Base-by-base conservation (phyloP, 1,284 basidiomycete species). In the Butyriboletus regius region DNA sequence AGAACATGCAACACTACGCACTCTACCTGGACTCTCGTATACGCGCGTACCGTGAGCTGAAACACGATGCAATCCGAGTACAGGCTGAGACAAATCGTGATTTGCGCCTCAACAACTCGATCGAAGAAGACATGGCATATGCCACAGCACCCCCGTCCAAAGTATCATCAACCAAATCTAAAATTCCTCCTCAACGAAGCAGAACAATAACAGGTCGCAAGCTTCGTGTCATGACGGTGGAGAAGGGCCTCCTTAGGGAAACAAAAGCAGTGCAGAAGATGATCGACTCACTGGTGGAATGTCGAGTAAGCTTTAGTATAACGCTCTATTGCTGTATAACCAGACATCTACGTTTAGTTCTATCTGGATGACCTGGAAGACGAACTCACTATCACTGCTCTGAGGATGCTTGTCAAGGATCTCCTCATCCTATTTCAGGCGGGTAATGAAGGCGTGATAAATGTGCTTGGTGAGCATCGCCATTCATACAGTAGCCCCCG, bases 381-480 rank as follows among this genome's bases (percentile, higher is more conserved):
- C 64, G 90, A 96, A 60, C 78, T 98, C 45, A 91, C 87, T 1
- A 85, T 91, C 50, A 83, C 88, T 2, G 91, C 96, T 1, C 77
- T 97, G 53, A 79, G 91, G 37, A 91, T 99, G 87, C 76, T 96
- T n/a, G 88, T 98, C 58, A 98, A 98, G 66, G 96, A 99, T 67
- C 77, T 98, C 7, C 77, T 98, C 43, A 89, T 96, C 49, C 75
- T 98, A 17, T 98, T 98, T 69, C 94, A 96, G 64, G 93, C 91
- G 4, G 88, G 92, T 53, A 99, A 99, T 62, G 95, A 99, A 66
- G 95, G 95, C 50, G 91, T 98, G 43, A 96, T 97, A 72, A 98
- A 98, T 67, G 84, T 98, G 33, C 77, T 96, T 44, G 90, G 90
- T 91, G 54, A 53, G 68, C 56, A 35, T 29, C n/a, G 7, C 18